These are phyloP conservation scores for Alternaria ethzedia DNA, from an alignment of 2,329 filamentous ascomycete species.

Conservation along the genomic window DNA sequence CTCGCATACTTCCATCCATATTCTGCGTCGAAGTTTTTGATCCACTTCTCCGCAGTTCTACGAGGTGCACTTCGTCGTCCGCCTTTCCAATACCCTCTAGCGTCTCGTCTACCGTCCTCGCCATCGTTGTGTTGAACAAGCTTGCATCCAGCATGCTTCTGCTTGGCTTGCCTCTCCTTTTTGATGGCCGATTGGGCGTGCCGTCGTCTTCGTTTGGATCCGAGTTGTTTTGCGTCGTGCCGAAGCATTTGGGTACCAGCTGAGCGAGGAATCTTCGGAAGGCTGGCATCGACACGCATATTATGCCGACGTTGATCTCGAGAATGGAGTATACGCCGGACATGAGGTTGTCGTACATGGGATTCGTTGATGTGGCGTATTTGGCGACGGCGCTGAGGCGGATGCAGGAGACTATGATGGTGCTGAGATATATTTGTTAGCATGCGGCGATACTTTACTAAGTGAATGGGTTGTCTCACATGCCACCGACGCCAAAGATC, in stretches of 20 bases:
- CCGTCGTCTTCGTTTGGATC: slow-evolving; percentile 3
- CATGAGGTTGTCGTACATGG: slow-evolving; percentile 41
- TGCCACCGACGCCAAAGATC: slow-evolving; percentile 42
- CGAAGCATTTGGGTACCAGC: slow-evolving; percentile 42
- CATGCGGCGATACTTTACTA: too few species aligned
- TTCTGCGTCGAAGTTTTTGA: not conserved
- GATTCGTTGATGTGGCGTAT: slow-evolving; percentile 50
- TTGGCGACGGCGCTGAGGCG: slow-evolving; percentile 50
- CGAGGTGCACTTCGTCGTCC: not conserved
- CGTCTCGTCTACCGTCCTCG: not conserved
- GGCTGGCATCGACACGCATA: slow-evolving; percentile 26
- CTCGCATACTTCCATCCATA: not conserved
- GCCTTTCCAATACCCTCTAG: not conserved
- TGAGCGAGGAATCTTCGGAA: slow-evolving; percentile 20
- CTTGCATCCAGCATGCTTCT: not conserved
- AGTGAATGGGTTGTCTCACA: too few species aligned
- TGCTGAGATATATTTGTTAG: slow-evolving; percentile 7
- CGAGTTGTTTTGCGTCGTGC: slow-evolving; percentile 7
- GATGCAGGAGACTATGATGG: slow-evolving; percentile 50
- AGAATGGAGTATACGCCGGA: slow-evolving; percentile 21
- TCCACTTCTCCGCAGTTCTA: not conserved
- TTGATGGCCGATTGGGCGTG: not conserved
- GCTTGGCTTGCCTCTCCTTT: not conserved
- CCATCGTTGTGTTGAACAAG: not conserved
- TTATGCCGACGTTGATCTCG: slow-evolving; percentile 23